phyloP scores from a whole-genome alignment of 164 flowering plant genomes.

The grape (Vitis vinifera) region DNA sequence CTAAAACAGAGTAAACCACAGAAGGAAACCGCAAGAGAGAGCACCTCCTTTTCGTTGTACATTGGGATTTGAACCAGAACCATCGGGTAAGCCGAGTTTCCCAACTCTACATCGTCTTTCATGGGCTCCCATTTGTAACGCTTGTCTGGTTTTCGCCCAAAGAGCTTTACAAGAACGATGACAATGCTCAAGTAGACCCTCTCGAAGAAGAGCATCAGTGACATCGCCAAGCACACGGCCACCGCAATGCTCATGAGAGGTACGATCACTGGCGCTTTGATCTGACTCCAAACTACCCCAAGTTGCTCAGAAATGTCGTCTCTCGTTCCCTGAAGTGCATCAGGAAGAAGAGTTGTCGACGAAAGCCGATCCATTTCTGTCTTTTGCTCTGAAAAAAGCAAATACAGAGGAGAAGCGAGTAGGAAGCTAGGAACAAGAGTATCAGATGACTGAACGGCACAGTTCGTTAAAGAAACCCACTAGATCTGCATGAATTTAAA shows the following conservation, averaged over 20 bases:
- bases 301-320: constrained; percentile 43
- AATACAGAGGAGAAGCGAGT: constrained; percentile 3
- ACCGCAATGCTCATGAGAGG: constrained; percentile 47
- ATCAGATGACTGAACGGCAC: not conserved
- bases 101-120: constrained; percentile 57
- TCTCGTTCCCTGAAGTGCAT: constrained; percentile 27
- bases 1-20: not conserved
- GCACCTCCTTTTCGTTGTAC: constrained; percentile 86
- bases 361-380: constrained; percentile 46
- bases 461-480: not conserved
- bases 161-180: constrained; percentile 45
- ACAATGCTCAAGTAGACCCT: constrained; percentile 61
- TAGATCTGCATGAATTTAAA: constrained; percentile 34
- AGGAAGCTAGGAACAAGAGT: not conserved
- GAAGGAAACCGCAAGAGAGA: not conserved
- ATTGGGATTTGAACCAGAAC: constrained; percentile 91
- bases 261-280: constrained; percentile 53
- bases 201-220: constrained; percentile 59
- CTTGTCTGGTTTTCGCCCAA: constrained; percentile 55
- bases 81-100: constrained; percentile 57
- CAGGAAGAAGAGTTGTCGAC: constrained; percentile 34
- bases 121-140: constrained; percentile 66
- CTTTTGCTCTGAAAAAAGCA: not conserved
- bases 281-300: constrained; percentile 43
- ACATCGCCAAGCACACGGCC: constrained; percentile 48